Evolutionary conservation across 768 basidiomycete genomes (phyloP).

Genomic region (Boletus subparvulus): DNA sequence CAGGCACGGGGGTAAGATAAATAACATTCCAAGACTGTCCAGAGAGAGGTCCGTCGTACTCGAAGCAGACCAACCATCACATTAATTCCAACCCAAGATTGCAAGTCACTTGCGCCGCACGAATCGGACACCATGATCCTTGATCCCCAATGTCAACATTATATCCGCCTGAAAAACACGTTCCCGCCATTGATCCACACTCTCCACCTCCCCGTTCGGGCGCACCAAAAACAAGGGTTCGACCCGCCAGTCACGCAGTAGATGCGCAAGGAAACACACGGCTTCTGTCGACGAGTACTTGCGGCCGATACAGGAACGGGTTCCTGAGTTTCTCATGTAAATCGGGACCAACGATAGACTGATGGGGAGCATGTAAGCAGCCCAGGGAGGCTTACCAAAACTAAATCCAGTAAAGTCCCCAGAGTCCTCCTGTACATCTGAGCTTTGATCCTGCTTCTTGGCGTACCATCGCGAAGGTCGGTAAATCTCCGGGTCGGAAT

Average conservation of each 20-base stretch:
- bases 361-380: no score
- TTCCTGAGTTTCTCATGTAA: slow-evolving; percentile 30
- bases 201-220: slow-evolving; percentile 7
- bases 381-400: slow-evolving; percentile 7
- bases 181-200: slow-evolving; percentile 14
- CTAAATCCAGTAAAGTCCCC: slow-evolving; percentile 18
- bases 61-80: no score
- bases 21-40: no score
- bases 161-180: slow-evolving; percentile 15
- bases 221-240: slow-evolving; percentile 38
- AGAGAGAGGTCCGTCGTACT: no score
- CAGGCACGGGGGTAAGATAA: no score
- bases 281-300: slow-evolving; percentile 54
- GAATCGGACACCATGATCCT: slow-evolving; percentile 11
- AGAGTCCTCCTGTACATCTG: not conserved
- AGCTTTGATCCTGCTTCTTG: slow-evolving; percentile 6
- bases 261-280: slow-evolving; percentile 50
- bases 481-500: slow-evolving; percentile 36
- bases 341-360: not conserved
- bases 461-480: slow-evolving; percentile 40
- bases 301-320: slow-evolving; percentile 52
- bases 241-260: slow-evolving; percentile 52
- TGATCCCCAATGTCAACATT: slow-evolving; percentile 15
- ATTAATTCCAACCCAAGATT: no score
- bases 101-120: slow-evolving; percentile 4